Base-by-base conservation (phyloP, 108 stramenopile species). In the Cylindrotheca fusiformis region DNA sequence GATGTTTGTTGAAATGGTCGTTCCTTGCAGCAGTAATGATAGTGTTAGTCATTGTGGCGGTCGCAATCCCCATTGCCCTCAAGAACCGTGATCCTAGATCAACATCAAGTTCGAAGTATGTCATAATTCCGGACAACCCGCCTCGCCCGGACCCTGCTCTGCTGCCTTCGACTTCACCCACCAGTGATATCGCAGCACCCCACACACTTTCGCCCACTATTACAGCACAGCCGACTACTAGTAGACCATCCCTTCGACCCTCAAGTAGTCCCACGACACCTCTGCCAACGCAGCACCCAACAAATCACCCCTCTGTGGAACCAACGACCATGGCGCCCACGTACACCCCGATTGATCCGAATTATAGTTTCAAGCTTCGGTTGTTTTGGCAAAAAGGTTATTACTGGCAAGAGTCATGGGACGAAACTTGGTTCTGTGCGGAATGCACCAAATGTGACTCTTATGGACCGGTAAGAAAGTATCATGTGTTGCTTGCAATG, bases 361-460 rank as follows among this genome's bases (percentile, higher is more conserved):
- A 41, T 41, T 41, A 41, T 41, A 10, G 10, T 21, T 81, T 85
- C 33, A 53, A 62, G 25, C 36, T 85, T 10, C 76, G 70, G 52
- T 20, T 82, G 22, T 70, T 79, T 44, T 85, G 84, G 84, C 45
- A 85, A 54, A 28, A 70, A 20, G 72, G 77, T 4, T 81, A 82
- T 56, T 71, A 55, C 29, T 85, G 84, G 84, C 84, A 85, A 75
- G 80, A 85, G 27, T 74, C 69, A 52, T 10, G 14, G 36, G 36
- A 10, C 10, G 36, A 41, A 41, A 6, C 10, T 6, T 41, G 36
- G 36, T 41, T 6, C 10, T 41, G 36, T 41, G 6, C 14, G 36
- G 36, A 41, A 41, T 41, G 36, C 14, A 14, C 14, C 36, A 6
- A 14, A 14, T 41, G 36, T 14, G 14, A 6, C 36, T 10, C 10